These are phyloP conservation scores for Candida sp. DNA, from an alignment of 1,139 yeast species.

Conservation along the genomic window DNA sequence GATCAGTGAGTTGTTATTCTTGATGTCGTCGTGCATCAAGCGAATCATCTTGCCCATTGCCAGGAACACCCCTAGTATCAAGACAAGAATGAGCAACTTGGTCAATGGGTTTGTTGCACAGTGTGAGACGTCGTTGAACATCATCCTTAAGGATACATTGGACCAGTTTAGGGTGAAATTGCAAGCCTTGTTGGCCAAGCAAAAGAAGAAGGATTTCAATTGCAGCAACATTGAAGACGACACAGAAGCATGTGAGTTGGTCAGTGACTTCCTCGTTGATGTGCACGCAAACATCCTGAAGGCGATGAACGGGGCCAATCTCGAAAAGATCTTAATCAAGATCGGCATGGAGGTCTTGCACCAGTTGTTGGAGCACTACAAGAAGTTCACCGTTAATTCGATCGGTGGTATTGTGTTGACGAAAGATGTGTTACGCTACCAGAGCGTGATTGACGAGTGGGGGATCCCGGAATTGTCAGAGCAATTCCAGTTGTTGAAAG, in stretches of 20 bases:
- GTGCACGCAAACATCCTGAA: conserved; percentile 37
- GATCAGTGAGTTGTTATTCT: conserved; percentile 66
- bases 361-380: conserved; percentile 72
- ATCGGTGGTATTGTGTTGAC: conserved; percentile 88
- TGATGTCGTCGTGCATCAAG: conserved; percentile 73
- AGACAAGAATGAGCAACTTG: conserved; percentile 63
- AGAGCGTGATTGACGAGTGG: conserved; percentile 76
- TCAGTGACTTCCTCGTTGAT: conserved; percentile 56
- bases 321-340: conserved; percentile 55
- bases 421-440: conserved; percentile 82
- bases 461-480: conserved; percentile 65
- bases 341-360: conserved; percentile 67
- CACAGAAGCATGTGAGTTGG: conserved; percentile 70
- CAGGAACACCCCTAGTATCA: conserved; percentile 61
- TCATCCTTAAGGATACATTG: conserved; percentile 64
- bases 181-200: conserved; percentile 50
- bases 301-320: conserved; percentile 57
- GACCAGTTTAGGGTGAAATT: conserved; percentile 54
- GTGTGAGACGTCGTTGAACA: conserved; percentile 72
- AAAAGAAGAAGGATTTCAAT: conserved; percentile 35
- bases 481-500: conserved; percentile 74
- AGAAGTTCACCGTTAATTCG: conserved; percentile 75
- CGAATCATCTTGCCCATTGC: conserved; percentile 77
- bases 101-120: conserved; percentile 71
- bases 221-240: conserved; percentile 61